Evolutionary conservation across 164 flowering plant genomes (phyloP).

Genomic region (Buxus sempervirens): DNA sequence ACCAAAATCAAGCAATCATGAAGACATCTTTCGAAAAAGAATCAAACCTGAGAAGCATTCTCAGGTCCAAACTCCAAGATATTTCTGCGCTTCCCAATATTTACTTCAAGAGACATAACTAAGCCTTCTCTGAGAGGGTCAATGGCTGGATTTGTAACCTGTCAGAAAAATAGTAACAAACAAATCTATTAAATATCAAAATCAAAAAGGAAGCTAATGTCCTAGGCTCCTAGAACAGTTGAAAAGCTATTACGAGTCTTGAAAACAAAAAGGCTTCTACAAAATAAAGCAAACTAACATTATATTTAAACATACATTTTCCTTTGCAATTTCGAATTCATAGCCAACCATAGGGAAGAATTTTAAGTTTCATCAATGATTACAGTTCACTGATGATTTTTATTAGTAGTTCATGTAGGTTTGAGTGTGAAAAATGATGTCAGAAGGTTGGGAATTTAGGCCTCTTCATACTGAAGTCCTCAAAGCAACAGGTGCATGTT

Average conservation of each 20-base stretch:
- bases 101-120: slow-evolving; percentile 99
- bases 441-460: too few species aligned
- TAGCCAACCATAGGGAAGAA: too few species aligned
- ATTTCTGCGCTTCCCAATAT: slow-evolving; percentile 90
- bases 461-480: too few species aligned
- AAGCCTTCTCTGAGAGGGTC: slow-evolving; percentile 99
- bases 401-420: too few species aligned
- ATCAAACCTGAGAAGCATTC: slow-evolving; percentile 92
- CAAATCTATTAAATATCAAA: not conserved
- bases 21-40: not conserved
- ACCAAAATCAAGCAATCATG: not conserved
- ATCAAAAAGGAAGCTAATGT: not conserved
- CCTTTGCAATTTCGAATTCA: too few species aligned
- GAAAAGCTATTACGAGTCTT: slow-evolving; percentile 1
- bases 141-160: slow-evolving; percentile 99
- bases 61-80: slow-evolving; percentile 95
- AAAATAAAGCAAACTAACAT: not conserved
- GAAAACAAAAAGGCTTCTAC: not conserved
- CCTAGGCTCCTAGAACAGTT: not conserved
- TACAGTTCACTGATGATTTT: too few species aligned
- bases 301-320: too few species aligned
- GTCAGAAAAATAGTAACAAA: slow-evolving; percentile 3
- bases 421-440: too few species aligned
- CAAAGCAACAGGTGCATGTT: too few species aligned
- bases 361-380: too few species aligned